Evolutionary conservation across 1,284 basidiomycete genomes (phyloP).

Genomic region (Tetrapyrgos nigripes): DNA sequence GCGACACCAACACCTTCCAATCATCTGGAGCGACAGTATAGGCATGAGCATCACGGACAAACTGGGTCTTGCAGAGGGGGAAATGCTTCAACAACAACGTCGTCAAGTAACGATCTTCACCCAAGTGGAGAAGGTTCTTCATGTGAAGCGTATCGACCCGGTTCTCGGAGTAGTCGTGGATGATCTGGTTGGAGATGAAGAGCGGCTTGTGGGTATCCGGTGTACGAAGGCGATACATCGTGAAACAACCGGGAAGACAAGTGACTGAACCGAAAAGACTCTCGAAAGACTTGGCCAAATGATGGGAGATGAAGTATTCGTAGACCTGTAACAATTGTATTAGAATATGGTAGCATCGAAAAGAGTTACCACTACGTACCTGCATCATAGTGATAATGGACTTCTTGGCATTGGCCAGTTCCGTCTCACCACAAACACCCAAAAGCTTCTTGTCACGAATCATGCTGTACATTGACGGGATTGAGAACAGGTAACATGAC

Average conservation of each 20-base stretch:
- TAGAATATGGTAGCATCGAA: conserved; percentile 1
- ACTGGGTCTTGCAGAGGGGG: conserved; percentile 92
- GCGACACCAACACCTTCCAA: conserved; percentile 95
- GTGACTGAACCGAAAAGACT: conserved; percentile 97
- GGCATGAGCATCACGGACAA: conserved; percentile 92
- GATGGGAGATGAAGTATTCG: conserved; percentile 97
- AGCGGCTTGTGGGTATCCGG: conserved; percentile 93
- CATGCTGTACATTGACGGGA: conserved; percentile 56
- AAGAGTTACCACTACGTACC: conserved; percentile 49
- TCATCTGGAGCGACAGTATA: conserved; percentile 92
- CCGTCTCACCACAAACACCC: conserved; percentile 94
- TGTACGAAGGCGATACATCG: conserved; percentile 90
- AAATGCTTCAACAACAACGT: conserved; percentile 96
- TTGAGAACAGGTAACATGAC: conserved; percentile 13
- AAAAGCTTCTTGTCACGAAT: conserved; percentile 94
- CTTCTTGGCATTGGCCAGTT: conserved; percentile 88
- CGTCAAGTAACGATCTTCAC: conserved; percentile 98
- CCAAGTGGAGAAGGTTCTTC: conserved; percentile 96
- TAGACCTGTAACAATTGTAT: conserved; percentile 67
- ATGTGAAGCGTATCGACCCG: conserved; percentile 97
- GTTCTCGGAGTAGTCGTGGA: conserved; percentile 95
- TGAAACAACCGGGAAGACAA: conserved; percentile 98
- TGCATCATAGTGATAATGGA: conserved; percentile 99
- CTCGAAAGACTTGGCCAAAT: conserved; percentile 98
- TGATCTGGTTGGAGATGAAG: conserved; percentile 87